Base-by-base conservation (phyloP, 441 rosid species). In the Croton laevigatus region DNA sequence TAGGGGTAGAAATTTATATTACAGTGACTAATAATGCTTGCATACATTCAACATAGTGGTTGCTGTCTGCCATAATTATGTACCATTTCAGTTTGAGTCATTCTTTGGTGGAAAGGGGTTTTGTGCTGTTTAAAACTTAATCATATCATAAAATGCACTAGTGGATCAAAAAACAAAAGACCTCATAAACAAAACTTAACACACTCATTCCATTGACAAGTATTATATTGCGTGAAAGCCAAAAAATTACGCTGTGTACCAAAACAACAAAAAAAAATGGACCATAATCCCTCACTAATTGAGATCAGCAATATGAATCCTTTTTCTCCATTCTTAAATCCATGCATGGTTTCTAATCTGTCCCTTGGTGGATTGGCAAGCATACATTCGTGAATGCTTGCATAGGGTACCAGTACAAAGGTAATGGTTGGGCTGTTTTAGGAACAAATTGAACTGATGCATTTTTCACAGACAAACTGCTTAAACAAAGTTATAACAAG, bases 401-500 rank as follows among this genome's bases (percentile, higher is more conserved):
- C 23, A 44, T 6, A 14, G 16, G 11, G 16, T 40, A 22, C 10
- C 16, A 10, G 11, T 12, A 14, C 13, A 20, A 12, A 8, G 45
- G 58, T 22, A 11, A 44, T 11, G 17, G 32, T 57, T 1, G n/a
- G 34, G 45, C 53, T n/a, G 45, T 19, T 45, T 46, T 20, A 12
- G 34, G n/a, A 27, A 36, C 12, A 20, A 2, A 23, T 14, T 3
- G 9, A 0, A 67, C 14, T 8, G 48, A 48, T 20, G 36, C 45
- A 54, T 17, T 48, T 36, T 63, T 16, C 11, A 37, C 69, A 20
- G 37, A 10, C 23, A 55, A 64, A 10, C 51, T 37, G 32, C 40
- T 68, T 16, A 27, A 1, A 57, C 11, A 38, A 62, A 49, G 51
- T 61, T 70, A 38, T 52, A 71, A 60, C 37, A 38, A 9, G 38